A percentile compares a stretch with the other conserved stretches of the same genome.
Evolutionary conservation across 768 basidiomycete species (phyloP).

Genomic region (Tremella yokohamensis): DNA sequence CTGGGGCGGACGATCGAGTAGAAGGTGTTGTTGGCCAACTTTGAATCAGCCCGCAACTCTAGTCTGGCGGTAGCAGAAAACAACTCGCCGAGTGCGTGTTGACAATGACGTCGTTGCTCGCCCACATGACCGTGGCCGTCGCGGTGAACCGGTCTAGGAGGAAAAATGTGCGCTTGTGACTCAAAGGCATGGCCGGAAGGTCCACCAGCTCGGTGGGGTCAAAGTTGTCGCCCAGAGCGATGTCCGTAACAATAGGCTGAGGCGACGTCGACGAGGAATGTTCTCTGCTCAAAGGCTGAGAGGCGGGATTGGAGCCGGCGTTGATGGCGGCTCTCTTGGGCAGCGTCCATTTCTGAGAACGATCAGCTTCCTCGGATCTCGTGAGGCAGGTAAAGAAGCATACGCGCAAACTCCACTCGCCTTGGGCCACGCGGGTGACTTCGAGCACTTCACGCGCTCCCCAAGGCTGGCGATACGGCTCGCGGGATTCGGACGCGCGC

Average conservation of each 20-base stretch:
- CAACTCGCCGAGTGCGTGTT: conserved; percentile 23
- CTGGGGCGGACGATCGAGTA: conserved; percentile 37
- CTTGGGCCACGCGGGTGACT: conserved; percentile 9
- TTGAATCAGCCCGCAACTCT: too few relatives aligned
- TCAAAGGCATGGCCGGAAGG: neutral
- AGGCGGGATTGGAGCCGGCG: too few relatives aligned
- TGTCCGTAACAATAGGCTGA: neutral
- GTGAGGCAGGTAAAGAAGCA: neutral
- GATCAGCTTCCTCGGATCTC: neutral
- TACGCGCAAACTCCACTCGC: neutral
- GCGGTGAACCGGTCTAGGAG: conserved; percentile 42
- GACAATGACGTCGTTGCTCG: conserved; percentile 37
- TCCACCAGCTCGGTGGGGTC: too few relatives aligned
- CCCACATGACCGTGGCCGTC: conserved; percentile 31
- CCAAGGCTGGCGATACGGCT: conserved; percentile 32
- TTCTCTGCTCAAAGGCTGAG: neutral
- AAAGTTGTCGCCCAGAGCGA: neutral
- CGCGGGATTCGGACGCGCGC: conserved; percentile 29
- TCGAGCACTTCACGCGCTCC: conserved; percentile 42
- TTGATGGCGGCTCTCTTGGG: too few relatives aligned
- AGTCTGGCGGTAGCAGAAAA: too few relatives aligned
- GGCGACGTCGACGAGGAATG: neutral
- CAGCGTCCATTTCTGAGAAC: conserved; percentile 13
- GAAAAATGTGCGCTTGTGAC: conserved; percentile 33
- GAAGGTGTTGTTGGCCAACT: conserved; percentile 33